Evolutionary conservation across 176 grass and related monocot genomes (phyloP).

Genomic region (Juncus inflexus): DNA sequence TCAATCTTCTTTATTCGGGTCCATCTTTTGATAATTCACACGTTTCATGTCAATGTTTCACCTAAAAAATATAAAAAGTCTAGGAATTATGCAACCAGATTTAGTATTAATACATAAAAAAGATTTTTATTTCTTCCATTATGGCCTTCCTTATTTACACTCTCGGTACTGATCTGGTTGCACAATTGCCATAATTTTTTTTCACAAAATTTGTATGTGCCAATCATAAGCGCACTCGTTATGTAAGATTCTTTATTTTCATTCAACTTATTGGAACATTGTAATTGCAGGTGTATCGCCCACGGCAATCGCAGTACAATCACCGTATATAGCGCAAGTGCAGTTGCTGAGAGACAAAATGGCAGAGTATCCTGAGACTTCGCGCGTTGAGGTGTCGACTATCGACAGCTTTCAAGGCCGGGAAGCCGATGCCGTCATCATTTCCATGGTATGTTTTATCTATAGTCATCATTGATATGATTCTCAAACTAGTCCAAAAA

Average conservation of each 20-base stretch:
- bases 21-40: slow-evolving; percentile 29
- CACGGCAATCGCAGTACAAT: slow-evolving; percentile 66
- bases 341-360: slow-evolving; percentile 78
- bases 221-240: too few relatives aligned
- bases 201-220: too few relatives aligned
- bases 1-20: slow-evolving; percentile 88
- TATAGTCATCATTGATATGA: not conserved
- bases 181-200: too few relatives aligned
- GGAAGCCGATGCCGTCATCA: slow-evolving; percentile 87
- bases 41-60: slow-evolving; percentile 1
- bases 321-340: slow-evolving; percentile 95
- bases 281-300: slow-evolving; percentile 62
- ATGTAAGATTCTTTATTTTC: too few relatives aligned
- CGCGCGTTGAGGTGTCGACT: slow-evolving; percentile 74
- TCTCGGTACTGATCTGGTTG: too few relatives aligned
- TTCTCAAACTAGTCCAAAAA: not conserved
- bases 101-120: too few relatives aligned
- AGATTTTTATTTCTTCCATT: too few relatives aligned
- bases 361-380: slow-evolving; percentile 64
- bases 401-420: slow-evolving; percentile 97
- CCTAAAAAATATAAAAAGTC: too few relatives aligned
- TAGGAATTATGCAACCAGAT: too few relatives aligned
- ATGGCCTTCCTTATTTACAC: too few relatives aligned
- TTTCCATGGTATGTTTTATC: slow-evolving; percentile 61
- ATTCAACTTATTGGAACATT: too few relatives aligned